phyloP scores from a whole-genome alignment of 208 protist genomes.

The Trypanosoma caninum region DNA sequence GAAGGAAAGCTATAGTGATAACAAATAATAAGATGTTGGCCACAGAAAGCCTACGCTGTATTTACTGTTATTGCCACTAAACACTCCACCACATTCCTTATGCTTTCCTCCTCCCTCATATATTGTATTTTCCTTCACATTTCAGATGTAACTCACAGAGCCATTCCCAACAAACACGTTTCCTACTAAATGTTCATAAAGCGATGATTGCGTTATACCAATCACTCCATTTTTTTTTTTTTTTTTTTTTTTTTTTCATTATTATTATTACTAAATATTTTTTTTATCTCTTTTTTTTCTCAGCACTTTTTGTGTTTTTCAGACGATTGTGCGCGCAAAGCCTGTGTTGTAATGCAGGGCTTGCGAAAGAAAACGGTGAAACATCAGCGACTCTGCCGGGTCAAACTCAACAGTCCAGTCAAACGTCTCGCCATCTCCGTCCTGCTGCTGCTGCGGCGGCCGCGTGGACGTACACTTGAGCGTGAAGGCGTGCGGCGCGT shows the following conservation, averaged over 20 bases:
- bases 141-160: too few species aligned
- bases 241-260: constrained; percentile 7
- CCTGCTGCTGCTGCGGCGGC: constrained; percentile 39
- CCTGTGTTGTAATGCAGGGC: constrained; percentile 81
- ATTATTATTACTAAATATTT: neutral
- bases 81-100: too few species aligned
- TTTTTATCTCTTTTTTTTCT: constrained; percentile 9
- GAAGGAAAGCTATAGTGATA: too few species aligned
- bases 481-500: constrained; percentile 44
- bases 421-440: constrained; percentile 51
- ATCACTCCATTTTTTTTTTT: constrained; percentile 7
- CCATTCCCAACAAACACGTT: too few species aligned
- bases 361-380: constrained; percentile 82
- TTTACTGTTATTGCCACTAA: too few species aligned
- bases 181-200: too few species aligned
- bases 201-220: too few species aligned
- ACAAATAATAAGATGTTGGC: too few species aligned
- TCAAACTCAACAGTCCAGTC: constrained; percentile 73
- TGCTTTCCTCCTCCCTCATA: too few species aligned
- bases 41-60: too few species aligned
- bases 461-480: constrained; percentile 65
- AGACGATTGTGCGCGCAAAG: constrained; percentile 36
- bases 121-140: too few species aligned
- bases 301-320: neutral
- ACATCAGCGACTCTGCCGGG: constrained; percentile 77